A percentile compares a stretch with the other conserved stretches of the same genome.
Evolutionary conservation across 192 early-diverging fungal species (phyloP).

Genomic region (Backusella luteola): DNA sequence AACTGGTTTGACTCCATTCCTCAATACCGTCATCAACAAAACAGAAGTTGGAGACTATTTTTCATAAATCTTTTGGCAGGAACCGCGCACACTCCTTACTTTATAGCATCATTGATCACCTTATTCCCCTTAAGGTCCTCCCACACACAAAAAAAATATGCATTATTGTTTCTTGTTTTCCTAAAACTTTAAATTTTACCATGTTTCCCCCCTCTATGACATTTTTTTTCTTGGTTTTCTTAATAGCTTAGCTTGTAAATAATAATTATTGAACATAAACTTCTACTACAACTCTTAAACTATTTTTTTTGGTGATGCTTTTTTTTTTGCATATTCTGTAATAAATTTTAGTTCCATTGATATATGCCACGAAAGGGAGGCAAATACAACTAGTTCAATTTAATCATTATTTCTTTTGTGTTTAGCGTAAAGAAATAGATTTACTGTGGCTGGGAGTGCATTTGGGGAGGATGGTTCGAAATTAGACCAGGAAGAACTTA

Average conservation of each 20-base stretch:
- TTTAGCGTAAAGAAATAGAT: background rate
- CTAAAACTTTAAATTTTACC: background rate
- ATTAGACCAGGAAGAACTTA: background rate
- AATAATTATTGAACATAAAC: background rate
- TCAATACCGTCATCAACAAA: constrained; percentile 8
- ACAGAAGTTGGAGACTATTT: constrained; percentile 5
- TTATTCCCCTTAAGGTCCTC: background rate
- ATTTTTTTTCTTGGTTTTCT: background rate
- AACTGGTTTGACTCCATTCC: constrained; percentile 19
- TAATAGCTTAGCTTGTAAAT: background rate
- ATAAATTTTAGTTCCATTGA: background rate
- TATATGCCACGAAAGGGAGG: background rate
- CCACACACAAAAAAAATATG: background rate
- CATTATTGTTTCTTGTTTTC: background rate
- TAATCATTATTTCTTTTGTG: background rate
- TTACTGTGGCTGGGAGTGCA: background rate
- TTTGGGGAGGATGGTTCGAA: background rate
- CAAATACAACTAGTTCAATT: background rate
- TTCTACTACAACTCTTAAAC: background rate
- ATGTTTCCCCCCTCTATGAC: background rate
- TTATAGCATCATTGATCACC: background rate
- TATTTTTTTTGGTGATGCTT: background rate
- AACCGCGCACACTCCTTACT: background rate
- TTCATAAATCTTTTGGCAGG: background rate
- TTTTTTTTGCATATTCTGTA: background rate